Evolutionary conservation across 371 early-diverging fungal species (phyloP), one percentile per base, ranked within the genome.

Genomic region (Mucor lusitanicus): DNA sequence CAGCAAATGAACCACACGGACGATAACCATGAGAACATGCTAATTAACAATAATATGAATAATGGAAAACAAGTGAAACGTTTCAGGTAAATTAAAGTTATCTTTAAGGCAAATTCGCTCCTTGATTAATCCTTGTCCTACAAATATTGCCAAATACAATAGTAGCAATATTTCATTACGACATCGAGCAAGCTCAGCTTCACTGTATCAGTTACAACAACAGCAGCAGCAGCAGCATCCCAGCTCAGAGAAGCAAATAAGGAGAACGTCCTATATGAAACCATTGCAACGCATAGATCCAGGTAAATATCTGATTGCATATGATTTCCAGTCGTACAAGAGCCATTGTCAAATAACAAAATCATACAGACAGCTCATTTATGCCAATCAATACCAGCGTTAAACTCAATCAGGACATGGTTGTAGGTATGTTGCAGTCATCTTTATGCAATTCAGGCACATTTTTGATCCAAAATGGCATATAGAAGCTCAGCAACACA

Each of bases 41-140:
- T 13, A 11, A 53, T 12, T 25, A 53, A 27, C 27, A 25, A 53
- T 27, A 53, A 23, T 25, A 53, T 53, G 11, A 53, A 53, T 53
- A 44, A 61, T 67, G 64, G 42, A 28, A 71, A 63, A 17, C 67
- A 71, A 46, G 19, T 63, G 64, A 71, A 71, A 67, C 67, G 63
- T 55, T 71, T 67, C 60, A 72, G 72, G 72, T 68, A 64, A 59
- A 35, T 19, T 44, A 28, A 33, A 12, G 42, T 15, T 54, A 39
- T 61, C 32, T 56, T 30, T 15, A 63, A 39, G 13, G 11, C 7
- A 46, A 23, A 40, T 30, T 40, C 40, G 40, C 33, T 44, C 55
- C 35, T 33, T 57, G 40, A n/a, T 63, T 21, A 46, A 25, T 60
- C n/a, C 3, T 44, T 32, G 25, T 53, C 53, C 53, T 53, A 53